Percentiles rank a stretch among this genome's conserved stretches.
Evolutionary conservation across 2,329 filamentous ascomycete species (phyloP).

Genomic region (Septoria linicola): DNA sequence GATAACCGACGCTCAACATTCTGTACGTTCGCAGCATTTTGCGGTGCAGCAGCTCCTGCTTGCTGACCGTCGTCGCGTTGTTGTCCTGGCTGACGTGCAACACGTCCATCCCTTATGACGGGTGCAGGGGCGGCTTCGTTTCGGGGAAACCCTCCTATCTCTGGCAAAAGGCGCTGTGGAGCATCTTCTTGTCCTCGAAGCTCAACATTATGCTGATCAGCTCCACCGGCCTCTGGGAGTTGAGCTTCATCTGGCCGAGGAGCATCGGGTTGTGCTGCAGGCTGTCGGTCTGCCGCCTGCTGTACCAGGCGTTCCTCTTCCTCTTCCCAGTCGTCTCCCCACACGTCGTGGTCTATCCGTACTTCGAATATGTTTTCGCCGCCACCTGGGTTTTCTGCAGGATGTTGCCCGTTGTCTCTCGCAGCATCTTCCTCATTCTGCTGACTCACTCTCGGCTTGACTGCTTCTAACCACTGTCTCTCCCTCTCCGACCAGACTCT

Average conservation of each 20-base stretch:
- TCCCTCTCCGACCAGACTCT: slow-evolving; percentile 58
- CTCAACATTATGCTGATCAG: neutral
- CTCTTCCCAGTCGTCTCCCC: slow-evolving; percentile 42
- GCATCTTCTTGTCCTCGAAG: neutral
- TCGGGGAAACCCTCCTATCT: slow-evolving; percentile 10
- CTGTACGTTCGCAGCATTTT: slow-evolving; percentile 37
- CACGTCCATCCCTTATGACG: neutral
- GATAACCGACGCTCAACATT: slow-evolving; percentile 43
- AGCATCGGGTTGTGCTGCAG: slow-evolving; percentile 1
- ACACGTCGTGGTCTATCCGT: slow-evolving; percentile 42
- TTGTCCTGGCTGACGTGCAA: neutral
- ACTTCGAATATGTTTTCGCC: slow-evolving; percentile 39
- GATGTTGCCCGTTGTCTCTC: slow-evolving; percentile 15
- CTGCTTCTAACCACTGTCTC: slow-evolving; percentile 61
- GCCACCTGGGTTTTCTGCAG: slow-evolving; percentile 22
- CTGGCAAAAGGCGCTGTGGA: slow-evolving; percentile 6
- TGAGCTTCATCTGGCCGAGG: neutral
- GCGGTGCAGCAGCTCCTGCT: slow-evolving; percentile 41
- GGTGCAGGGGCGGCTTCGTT: slow-evolving; percentile 10
- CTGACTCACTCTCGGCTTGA: slow-evolving; percentile 53
- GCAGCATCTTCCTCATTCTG: slow-evolving; percentile 33
- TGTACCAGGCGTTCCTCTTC: slow-evolving; percentile 40
- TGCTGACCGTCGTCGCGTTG: slow-evolving; percentile 3
- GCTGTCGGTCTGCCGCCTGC: slow-evolving; percentile 33
- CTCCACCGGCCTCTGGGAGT: neutral